Base-by-base conservation (phyloP, 495 filamentous ascomycete genomes). In the Xylaria intraflava region DNA sequence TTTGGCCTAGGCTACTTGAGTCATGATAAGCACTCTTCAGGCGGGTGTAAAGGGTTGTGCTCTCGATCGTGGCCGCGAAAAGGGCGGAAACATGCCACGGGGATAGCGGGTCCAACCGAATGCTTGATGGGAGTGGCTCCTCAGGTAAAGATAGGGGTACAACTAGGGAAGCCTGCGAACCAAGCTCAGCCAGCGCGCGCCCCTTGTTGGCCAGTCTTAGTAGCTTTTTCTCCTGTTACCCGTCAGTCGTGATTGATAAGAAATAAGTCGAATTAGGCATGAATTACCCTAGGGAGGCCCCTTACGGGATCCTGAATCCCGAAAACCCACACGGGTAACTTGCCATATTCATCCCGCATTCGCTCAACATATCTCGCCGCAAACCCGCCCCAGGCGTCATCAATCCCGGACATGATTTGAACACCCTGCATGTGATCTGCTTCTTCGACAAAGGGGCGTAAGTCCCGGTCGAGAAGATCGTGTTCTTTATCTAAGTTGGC, bases 361-460 rank as follows among this genome's bases (percentile, higher is more conserved):
- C 82, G 74, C 62, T 96, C 89, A 16, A 94, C 62, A 72, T 95
- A 96, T 61, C 75, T 76, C 3, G 83, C 73, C 9, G 86, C 78
- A 67, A 96, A 96, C 0, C 91, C 90, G 50, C 88, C 90, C 94
- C 93, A 99, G 1, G 88, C 91, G 76, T 95, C 90, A 65, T 96
- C 90, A 9, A 85, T 71, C 10, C 81, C 78, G 0, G 87, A 77
- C 45, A 96, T 78, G 19, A 97, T 61, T 62, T 97, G 90, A 26
- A 99, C 68, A 0, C 84, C 92, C 64, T 96, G 90, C 69, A 97
- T 74, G 52, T 88, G 83, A 65, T 99, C 93, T 54, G 90, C 93
- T 69, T 96, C 93, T 70, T 99, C 93, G 1, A 83, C 81, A 62
- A 95, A 95, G 0, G 81, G 80, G 50, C 94, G 78, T 26, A 97